A percentile compares a stretch with the other conserved stretches of the same genome.
Evolutionary conservation across 2,329 filamentous ascomycete species (phyloP).

Genomic region (Dothideomycetes sp.): DNA sequence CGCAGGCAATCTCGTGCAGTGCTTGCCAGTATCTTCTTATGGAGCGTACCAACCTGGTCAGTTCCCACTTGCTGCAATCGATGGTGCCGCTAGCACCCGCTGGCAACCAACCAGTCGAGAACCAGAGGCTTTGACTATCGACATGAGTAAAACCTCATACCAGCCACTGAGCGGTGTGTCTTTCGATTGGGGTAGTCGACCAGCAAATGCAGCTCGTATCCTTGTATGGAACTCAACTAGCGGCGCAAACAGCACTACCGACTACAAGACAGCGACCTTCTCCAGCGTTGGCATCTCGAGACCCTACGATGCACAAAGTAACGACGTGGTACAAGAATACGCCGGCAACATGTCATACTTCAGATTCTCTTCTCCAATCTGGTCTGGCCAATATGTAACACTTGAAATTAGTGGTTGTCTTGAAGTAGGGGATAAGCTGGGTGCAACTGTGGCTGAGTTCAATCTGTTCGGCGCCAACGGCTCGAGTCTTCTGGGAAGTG

Average conservation of each 20-base stretch:
- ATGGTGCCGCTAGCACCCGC: conserved; percentile 56
- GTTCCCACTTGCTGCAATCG: conserved; percentile 58
- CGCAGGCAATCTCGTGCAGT: conserved; percentile 53
- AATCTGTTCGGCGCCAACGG: conserved; percentile 14
- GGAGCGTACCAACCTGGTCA: conserved; percentile 51
- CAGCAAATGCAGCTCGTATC: conserved; percentile 46
- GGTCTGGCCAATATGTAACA: conserved; percentile 37
- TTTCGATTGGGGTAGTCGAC: conserved; percentile 53
- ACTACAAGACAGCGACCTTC: conserved; percentile 17
- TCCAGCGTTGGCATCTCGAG: conserved; percentile 31
- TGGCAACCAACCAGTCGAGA: conserved; percentile 54
- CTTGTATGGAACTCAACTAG: conserved; percentile 44
- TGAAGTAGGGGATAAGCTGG: conserved; percentile 30
- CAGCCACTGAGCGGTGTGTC: conserved; percentile 40
- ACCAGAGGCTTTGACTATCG: conserved; percentile 48
- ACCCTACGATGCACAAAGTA: conserved; percentile 31
- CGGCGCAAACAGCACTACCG: conserved; percentile 21
- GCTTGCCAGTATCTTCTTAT: conserved; percentile 43
- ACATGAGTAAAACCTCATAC: conserved; percentile 32
- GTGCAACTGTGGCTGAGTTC: conserved; percentile 46
- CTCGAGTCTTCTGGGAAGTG: conserved; percentile 6
- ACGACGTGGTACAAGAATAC: conserved; percentile 32
- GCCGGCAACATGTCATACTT: conserved; percentile 38
- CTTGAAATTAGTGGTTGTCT: conserved; percentile 42
- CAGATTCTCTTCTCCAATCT: conserved; percentile 30